These are phyloP conservation scores for Trichocladium uniseriatum DNA, from an alignment of 495 filamentous ascomycete genomes.

Conservation along the genomic window DNA sequence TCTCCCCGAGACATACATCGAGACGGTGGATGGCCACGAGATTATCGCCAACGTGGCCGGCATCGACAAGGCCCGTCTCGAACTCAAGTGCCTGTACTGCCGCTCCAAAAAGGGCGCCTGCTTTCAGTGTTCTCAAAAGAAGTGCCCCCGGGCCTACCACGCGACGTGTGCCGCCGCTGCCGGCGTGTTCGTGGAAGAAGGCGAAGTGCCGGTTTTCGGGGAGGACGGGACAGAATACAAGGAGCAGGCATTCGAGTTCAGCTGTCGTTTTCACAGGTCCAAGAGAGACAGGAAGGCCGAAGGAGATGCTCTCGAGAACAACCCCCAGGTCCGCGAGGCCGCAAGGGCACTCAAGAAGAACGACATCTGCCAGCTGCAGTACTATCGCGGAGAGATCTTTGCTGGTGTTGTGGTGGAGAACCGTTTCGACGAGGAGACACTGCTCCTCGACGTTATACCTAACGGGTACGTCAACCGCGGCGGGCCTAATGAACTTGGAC, in stretches of 20 bases:
- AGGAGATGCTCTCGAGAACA: constrained; percentile 57
- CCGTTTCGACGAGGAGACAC: constrained; percentile 58
- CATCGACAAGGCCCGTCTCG: constrained; percentile 79
- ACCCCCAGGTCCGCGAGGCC: constrained; percentile 57
- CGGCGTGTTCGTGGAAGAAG: constrained; percentile 83
- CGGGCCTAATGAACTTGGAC: constrained; percentile 13
- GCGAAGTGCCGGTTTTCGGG: constrained; percentile 72
- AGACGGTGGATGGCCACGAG: constrained; percentile 56
- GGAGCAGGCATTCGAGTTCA: constrained; percentile 79
- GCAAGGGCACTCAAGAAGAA: constrained; percentile 59
- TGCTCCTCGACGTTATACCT: constrained; percentile 78
- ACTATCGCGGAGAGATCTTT: constrained; percentile 74
- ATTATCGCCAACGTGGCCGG: constrained; percentile 65
- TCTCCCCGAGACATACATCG: constrained; percentile 85
- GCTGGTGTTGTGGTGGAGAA: constrained; percentile 87
- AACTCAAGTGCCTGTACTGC: constrained; percentile 90
- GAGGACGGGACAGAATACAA: constrained; percentile 90
- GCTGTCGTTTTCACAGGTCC: constrained; percentile 85
- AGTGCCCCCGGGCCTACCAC: constrained; percentile 89
- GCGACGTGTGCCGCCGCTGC: constrained; percentile 88
- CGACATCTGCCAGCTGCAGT: constrained; percentile 84
- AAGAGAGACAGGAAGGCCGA: constrained; percentile 68
- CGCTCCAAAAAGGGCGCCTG: constrained; percentile 87
- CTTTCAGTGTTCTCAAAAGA: constrained; percentile 94
- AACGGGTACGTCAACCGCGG: constrained; percentile 57